phyloP scores from a whole-genome alignment of 495 filamentous ascomycete species.

The Aspergillus campestris region DNA sequence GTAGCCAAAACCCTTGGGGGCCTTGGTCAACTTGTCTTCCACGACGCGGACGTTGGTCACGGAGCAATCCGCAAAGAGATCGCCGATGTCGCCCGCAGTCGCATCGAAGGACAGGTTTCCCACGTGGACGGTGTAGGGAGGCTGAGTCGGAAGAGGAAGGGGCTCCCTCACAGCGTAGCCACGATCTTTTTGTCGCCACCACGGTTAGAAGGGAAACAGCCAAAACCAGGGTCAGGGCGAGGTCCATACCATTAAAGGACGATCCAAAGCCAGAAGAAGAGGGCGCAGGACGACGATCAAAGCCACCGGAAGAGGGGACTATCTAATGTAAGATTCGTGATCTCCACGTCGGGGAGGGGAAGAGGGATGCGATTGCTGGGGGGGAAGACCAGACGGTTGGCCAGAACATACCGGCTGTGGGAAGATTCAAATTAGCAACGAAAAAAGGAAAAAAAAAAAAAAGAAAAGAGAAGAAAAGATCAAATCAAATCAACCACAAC shows the following conservation, averaged over 20 bases:
- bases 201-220: constrained; percentile 10
- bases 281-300: constrained; percentile 35
- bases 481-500: too few species aligned
- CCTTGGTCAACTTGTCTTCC: constrained; percentile 82
- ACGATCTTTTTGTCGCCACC: constrained; percentile 26
- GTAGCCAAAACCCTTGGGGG: constrained; percentile 96
- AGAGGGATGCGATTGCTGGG: neutral
- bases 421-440: constrained; percentile 10
- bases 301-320: constrained; percentile 37
- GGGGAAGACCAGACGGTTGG: neutral
- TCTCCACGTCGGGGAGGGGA: constrained; percentile 3
- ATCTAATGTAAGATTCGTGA: constrained; percentile 14
- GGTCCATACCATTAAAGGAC: constrained; percentile 26
- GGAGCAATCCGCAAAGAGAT: constrained; percentile 77
- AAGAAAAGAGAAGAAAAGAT: too few species aligned
- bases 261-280: constrained; percentile 37
- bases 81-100: constrained; percentile 66
- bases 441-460: too few species aligned
- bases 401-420: constrained; percentile 32
- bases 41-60: constrained; percentile 89
- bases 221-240: constrained; percentile 2
- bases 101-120: constrained; percentile 95
- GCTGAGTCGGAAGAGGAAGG: constrained; percentile 79
- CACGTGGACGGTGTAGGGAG: constrained; percentile 90
- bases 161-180: constrained; percentile 68